A percentile compares a stretch with the other conserved stretches of the same genome.
Conservation (phyloP, 768 basidiomycete genomes). For the Mycena indigotica region DNA sequence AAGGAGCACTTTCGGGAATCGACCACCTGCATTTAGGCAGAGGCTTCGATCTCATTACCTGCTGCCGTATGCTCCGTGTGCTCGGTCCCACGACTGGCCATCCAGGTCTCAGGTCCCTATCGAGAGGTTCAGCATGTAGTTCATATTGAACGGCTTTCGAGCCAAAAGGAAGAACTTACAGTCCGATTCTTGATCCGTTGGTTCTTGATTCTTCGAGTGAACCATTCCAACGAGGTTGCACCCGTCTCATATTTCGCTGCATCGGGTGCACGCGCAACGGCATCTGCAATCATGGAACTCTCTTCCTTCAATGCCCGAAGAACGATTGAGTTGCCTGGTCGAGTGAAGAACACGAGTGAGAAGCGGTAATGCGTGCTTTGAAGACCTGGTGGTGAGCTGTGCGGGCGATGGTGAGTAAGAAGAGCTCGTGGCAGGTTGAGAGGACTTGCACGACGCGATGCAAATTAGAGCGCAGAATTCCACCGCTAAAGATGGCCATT, state of each 20-base stretch:
- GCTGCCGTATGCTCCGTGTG: background rate
- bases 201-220: constrained; percentile 27
- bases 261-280: constrained; percentile 33
- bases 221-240: constrained; percentile 33
- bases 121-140: background rate
- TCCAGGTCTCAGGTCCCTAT: constrained; percentile 8
- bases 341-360: constrained; percentile 64
- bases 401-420: background rate
- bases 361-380: constrained; percentile 53
- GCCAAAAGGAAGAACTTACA: constrained; percentile 10
- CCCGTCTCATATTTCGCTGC: constrained; percentile 23
- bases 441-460: constrained; percentile 43
- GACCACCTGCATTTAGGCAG: background rate
- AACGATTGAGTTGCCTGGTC: constrained; percentile 50
- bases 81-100: constrained; percentile 10
- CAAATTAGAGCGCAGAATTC: constrained; percentile 45
- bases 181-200: constrained; percentile 24
- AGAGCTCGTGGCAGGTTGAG: background rate
- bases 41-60: background rate
- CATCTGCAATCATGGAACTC: constrained; percentile 48
- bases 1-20: too few relatives aligned
- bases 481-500: constrained; percentile 46
- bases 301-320: constrained; percentile 49
- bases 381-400: constrained; percentile 50
- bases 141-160: background rate